Evolutionary conservation across 371 early-diverging fungal genomes (phyloP).

Genomic region (Rhizopus arrhizus): DNA sequence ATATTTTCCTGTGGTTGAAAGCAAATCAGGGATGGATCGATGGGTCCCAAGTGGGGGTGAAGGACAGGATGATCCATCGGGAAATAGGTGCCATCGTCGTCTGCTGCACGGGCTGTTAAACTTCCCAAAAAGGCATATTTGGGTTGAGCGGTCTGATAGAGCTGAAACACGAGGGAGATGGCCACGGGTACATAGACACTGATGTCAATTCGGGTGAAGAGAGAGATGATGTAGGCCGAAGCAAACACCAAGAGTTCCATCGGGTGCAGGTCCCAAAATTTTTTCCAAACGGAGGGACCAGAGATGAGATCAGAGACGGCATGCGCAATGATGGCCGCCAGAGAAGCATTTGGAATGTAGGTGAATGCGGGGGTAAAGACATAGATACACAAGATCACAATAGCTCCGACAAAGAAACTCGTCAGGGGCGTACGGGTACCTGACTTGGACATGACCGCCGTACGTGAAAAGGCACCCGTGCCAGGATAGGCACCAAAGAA

Average conservation of each 20-base stretch:
- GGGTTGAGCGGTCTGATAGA: constrained; percentile 72
- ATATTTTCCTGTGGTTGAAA: constrained; percentile 71
- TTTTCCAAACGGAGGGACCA: constrained; percentile 52
- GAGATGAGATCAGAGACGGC: constrained; percentile 65
- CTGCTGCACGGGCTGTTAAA: constrained; percentile 3
- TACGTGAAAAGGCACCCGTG: constrained; percentile 86
- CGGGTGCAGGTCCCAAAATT: constrained; percentile 44
- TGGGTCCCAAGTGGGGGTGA: constrained; percentile 23
- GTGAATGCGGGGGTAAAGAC: constrained; percentile 81
- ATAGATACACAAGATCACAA: constrained; percentile 76
- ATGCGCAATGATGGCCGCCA: constrained; percentile 78
- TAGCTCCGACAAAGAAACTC: constrained; percentile 72
- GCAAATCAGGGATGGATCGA: constrained; percentile 62
- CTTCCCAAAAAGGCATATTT: constrained; percentile 38
- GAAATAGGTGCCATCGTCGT: constrained; percentile 16
- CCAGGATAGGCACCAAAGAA: constrained; percentile 84
- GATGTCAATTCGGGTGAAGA: constrained; percentile 67
- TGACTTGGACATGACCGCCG: constrained; percentile 74
- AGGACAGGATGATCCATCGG: constrained; percentile 30
- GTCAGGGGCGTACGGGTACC: constrained; percentile 77
- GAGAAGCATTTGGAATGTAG: constrained; percentile 77
- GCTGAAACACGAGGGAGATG: constrained; percentile 64
- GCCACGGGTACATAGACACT: constrained; percentile 70
- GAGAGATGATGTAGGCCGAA: constrained; percentile 51
- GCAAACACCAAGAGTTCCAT: constrained; percentile 43